Evolutionary conservation across 2,329 filamentous ascomycete genomes (phyloP).

Genomic region (Elsinoe ampelina): DNA sequence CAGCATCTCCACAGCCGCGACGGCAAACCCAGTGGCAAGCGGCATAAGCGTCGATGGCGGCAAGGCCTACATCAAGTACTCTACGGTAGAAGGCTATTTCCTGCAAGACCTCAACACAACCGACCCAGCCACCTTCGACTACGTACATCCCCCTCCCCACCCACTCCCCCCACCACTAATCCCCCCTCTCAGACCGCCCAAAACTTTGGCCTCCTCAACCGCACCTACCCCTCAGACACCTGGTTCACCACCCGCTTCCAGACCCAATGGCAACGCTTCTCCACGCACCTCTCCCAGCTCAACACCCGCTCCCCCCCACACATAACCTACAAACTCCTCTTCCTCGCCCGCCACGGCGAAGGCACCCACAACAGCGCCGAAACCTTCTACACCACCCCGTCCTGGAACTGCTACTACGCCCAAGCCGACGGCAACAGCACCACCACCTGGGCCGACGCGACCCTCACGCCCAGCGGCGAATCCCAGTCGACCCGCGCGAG

Average conservation of each 20-base stretch:
- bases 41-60: constrained; percentile 15
- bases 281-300: constrained; percentile 47
- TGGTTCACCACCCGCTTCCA: constrained; percentile 31
- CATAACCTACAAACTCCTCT: constrained; percentile 59
- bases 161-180: neutral
- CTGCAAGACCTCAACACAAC: constrained; percentile 53
- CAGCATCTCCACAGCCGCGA: constrained; percentile 16
- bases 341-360: constrained; percentile 61
- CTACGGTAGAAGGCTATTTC: constrained; percentile 53
- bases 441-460: constrained; percentile 53
- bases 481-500: constrained; percentile 50
- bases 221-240: constrained; percentile 49
- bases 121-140: constrained; percentile 51
- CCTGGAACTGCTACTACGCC: constrained; percentile 61
- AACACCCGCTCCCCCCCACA: constrained; percentile 42
- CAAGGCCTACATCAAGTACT: constrained; percentile 45
- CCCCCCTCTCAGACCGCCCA: constrained; percentile 39
- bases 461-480: constrained; percentile 49
- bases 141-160: constrained; percentile 38
- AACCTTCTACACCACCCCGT: constrained; percentile 56
- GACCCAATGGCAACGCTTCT: constrained; percentile 59
- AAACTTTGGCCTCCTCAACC: constrained; percentile 59
- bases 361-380: constrained; percentile 58
- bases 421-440: constrained; percentile 55
- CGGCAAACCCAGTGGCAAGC: constrained; percentile 15